Base-by-base conservation (phyloP, 1,284 basidiomycete genomes). In the Singerocomus inundabilis region DNA sequence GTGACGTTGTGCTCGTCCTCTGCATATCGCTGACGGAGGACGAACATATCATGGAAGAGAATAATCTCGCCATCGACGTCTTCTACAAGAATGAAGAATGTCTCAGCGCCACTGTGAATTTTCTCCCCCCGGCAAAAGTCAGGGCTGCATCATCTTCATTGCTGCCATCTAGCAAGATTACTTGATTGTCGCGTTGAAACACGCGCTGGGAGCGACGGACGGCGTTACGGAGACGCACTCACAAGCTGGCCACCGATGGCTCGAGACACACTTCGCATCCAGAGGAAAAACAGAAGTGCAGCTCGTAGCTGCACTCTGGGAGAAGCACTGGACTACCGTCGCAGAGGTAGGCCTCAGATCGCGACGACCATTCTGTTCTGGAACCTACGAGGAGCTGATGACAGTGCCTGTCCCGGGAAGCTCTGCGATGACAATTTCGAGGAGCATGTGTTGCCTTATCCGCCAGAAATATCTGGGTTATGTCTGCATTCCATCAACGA, bases 61-160 rank as follows among this genome's bases (percentile, higher is more conserved):
- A 98, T 85, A 55, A 92, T 84, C 68, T 99, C 96, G 49, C 96
- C 96, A 60, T 98, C 96, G 21, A 98, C 93, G 60, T 99, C 96
- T 68, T 98, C 95, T 12, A 98, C 93, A 41, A 96, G 70, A 58
- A 99, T 91, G 71, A 89, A 84, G 79, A 99, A 99, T 0, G 85
- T 82, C 70, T 98, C 92, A 0, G 91, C 86, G 1, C 77, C 71
- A 4, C 93, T 91, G 59, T 99, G 97, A 31, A 95, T 83, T 69
- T 92, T 92, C 62, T 94, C 91, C 49, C 98, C 94, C 96, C 96
- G 98, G 48, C 88, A 82, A 80, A 98, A 99, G 67, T 98, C 96
- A 18, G 96, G 97, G 96, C 2, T 99, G 97, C 68, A 94, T 99
- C 69, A 98, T 99, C 60, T 94, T 99, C 71, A 88, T 99, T 60